Conservation (phyloP, 192 early-diverging fungal species). For the Phycomyces nitens region DNA sequence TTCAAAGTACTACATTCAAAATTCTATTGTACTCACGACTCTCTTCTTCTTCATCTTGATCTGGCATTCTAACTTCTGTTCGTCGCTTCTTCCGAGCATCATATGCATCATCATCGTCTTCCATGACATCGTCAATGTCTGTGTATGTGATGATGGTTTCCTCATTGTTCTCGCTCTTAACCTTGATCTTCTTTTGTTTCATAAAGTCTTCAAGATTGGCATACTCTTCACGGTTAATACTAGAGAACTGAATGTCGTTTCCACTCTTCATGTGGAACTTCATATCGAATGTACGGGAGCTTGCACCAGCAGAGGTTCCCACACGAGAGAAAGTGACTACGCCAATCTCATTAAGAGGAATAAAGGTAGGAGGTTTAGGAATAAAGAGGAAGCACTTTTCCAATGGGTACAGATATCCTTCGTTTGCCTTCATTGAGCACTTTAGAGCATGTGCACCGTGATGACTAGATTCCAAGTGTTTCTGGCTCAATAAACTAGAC, state of each 20-base stretch:
- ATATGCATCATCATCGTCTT: constrained; percentile 50
- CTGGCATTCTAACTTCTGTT: constrained; percentile 15
- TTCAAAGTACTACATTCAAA: too few relatives aligned
- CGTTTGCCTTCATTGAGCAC: constrained; percentile 95
- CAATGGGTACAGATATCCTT: constrained; percentile 89
- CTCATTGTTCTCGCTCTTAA: constrained; percentile 69
- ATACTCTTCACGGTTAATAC: constrained; percentile 89
- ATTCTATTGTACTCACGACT: constrained; percentile 58
- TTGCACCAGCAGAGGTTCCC: constrained; percentile 42
- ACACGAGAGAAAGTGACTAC: constrained; percentile 89
- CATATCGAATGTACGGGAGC: constrained; percentile 87
- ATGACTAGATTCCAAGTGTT: constrained; percentile 39
- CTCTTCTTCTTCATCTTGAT: constrained; percentile 67
- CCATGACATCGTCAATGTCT: constrained; percentile 44
- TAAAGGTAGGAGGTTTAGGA: constrained; percentile 89
- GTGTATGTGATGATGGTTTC: constrained; percentile 34
- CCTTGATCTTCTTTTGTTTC: constrained; percentile 77
- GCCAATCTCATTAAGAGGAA: constrained; percentile 81
- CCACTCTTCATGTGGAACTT: constrained; percentile 83
- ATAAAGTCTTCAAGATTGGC: constrained; percentile 77
- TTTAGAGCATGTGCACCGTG: constrained; percentile 82
- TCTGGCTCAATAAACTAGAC: too few relatives aligned
- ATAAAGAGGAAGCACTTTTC: constrained; percentile 93
- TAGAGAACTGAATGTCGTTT: constrained; percentile 81
- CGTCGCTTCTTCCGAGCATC: constrained; percentile 35